Evolutionary conservation across 441 rosid genomes (phyloP).

Genomic region (Erodium moschatum): DNA sequence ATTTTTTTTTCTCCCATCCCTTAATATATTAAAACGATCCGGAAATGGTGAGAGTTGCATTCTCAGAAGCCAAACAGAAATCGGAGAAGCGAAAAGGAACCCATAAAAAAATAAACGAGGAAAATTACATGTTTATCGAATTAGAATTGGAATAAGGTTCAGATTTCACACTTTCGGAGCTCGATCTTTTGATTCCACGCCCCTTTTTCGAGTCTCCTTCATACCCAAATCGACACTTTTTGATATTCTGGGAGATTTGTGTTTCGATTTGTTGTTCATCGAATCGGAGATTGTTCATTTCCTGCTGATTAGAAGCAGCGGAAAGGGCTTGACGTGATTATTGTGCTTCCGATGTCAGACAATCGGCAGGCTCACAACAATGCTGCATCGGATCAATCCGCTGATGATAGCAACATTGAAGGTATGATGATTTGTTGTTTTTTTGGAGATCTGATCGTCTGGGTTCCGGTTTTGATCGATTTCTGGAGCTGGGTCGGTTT

Average conservation of each 20-base stretch:
- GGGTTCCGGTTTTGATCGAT: not conserved
- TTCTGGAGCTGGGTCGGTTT: conserved; percentile 9
- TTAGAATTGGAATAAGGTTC: conserved; percentile 30
- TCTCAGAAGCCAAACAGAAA: conserved; percentile 22
- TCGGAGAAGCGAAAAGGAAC: conserved; percentile 20
- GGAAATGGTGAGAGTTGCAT: conserved; percentile 23
- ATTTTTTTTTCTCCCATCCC: not conserved
- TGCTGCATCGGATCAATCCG: conserved; percentile 43
- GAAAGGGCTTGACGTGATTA: conserved; percentile 25
- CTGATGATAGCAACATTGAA: conserved; percentile 37
- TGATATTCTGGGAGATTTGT: conserved; percentile 11
- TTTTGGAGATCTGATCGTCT: conserved; percentile 24
- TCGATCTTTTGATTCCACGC: conserved; percentile 25
- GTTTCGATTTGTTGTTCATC: not conserved
- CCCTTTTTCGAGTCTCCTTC: conserved; percentile 12
- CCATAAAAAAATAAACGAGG: not conserved
- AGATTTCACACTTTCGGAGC: conserved; percentile 22
- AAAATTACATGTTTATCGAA: conserved; percentile 20
- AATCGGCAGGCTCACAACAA: conserved; percentile 46
- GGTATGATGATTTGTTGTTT: conserved; percentile 26
- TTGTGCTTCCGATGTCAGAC: conserved; percentile 21
- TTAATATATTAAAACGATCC: conserved; percentile 39
- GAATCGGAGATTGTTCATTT: conserved; percentile 13
- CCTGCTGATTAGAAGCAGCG: conserved; percentile 2
- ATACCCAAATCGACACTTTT: conserved; percentile 1